These are phyloP conservation scores for Thelonectria rubi DNA, from an alignment of 2,329 filamentous ascomycete species.

Conservation along the genomic window DNA sequence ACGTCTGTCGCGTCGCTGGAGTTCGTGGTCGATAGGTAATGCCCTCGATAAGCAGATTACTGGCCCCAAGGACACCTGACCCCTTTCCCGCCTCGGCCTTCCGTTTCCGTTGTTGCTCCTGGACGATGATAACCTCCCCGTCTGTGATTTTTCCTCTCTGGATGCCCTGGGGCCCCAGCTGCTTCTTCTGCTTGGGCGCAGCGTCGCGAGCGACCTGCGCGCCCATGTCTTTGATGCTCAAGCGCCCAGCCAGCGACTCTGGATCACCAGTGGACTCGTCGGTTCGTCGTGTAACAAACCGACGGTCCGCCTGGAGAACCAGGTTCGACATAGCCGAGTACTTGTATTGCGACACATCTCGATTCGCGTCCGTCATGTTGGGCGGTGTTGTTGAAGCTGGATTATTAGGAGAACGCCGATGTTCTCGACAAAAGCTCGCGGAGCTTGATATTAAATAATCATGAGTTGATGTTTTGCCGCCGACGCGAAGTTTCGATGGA, in stretches of 20 bases:
- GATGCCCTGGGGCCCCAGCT: slow-evolving; percentile 71
- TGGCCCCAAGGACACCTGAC: slow-evolving; percentile 81
- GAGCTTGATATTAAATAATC: slow-evolving; percentile 48
- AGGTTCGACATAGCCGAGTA: slow-evolving; percentile 99
- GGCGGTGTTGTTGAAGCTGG: slow-evolving; percentile 42
- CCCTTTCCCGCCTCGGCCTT: slow-evolving; percentile 77
- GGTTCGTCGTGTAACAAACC: slow-evolving; percentile 89
- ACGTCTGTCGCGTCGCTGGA: slow-evolving; percentile 88
- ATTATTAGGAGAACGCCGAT: slow-evolving; percentile 45
- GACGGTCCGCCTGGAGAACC: slow-evolving; percentile 99
- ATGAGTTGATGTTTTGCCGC: slow-evolving; percentile 41
- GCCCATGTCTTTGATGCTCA: slow-evolving; percentile 96
- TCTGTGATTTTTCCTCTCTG: slow-evolving; percentile 81
- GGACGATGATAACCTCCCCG: slow-evolving; percentile 82
- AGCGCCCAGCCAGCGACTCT: slow-evolving; percentile 92
- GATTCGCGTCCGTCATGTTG: slow-evolving; percentile 78
- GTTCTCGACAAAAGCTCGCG: slow-evolving; percentile 51
- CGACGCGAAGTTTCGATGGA: slow-evolving; percentile 25
- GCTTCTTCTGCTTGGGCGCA: slow-evolving; percentile 83
- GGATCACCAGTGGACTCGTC: slow-evolving; percentile 98
- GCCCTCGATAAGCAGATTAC: slow-evolving; percentile 88
- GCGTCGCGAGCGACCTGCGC: slow-evolving; percentile 80
- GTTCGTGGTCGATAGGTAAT: slow-evolving; percentile 92
- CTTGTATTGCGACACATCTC: slow-evolving; percentile 96
- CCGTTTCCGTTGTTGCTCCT: slow-evolving; percentile 85